phyloP scores from a whole-genome alignment of 2,329 filamentous ascomycete species.

The Raffaelea deltoideospora region DNA sequence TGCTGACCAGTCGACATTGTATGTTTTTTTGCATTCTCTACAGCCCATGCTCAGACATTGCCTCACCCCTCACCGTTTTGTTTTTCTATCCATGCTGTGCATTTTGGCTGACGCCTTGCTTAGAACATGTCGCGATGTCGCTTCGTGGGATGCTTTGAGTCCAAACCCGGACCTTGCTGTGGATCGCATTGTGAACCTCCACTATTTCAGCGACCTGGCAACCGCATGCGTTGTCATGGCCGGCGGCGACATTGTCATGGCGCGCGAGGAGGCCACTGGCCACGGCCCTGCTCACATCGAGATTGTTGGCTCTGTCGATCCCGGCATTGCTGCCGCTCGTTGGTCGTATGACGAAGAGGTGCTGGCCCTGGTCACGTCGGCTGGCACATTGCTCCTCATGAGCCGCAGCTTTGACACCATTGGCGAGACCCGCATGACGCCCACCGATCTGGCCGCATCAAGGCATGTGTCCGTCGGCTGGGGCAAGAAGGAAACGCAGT shows the following conservation, averaged over 20 bases:
- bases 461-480: conserved; percentile 94
- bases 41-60: no score
- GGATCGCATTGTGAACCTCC: conserved; percentile 64
- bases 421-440: conserved; percentile 54
- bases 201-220: conserved; percentile 69
- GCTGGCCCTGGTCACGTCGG: conserved; percentile 63
- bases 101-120: no score
- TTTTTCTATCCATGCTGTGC: no score
- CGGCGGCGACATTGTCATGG: conserved; percentile 79
- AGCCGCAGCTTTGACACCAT: conserved; percentile 79
- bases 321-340: conserved; percentile 72
- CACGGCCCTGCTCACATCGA: conserved; percentile 58
- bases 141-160: conserved; percentile 79
- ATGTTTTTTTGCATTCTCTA: no score
- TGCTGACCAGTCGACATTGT: conserved; percentile 13
- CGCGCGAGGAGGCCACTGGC: conserved; percentile 48
- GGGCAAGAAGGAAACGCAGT: conserved; percentile 97
- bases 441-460: conserved; percentile 70
- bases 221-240: conserved; percentile 72
- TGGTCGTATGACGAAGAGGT: conserved; percentile 97
- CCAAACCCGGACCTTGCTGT: conserved; percentile 59
- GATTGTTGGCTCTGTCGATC: conserved; percentile 88
- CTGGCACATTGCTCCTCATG: conserved; percentile 68
- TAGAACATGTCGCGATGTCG: conserved; percentile 32
- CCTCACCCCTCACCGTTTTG: no score